These are phyloP conservation scores for Thinopyrum elongatum DNA, from an alignment of 176 grass and related monocot species.

Conservation along the genomic window DNA sequence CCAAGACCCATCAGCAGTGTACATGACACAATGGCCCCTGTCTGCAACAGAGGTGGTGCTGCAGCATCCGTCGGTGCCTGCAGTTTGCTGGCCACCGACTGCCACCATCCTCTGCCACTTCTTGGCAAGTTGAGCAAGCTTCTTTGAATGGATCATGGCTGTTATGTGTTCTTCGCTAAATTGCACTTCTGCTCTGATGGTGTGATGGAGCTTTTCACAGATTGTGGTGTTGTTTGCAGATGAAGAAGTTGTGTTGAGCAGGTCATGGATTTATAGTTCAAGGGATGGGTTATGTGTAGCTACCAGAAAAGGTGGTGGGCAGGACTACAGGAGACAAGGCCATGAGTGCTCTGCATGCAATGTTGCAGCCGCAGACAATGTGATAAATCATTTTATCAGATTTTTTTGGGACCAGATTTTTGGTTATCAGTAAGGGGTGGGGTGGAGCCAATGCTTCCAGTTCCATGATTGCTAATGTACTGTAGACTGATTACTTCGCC, in stretches of 20 bases:
- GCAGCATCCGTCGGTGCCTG: background rate
- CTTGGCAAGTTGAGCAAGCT: constrained; percentile 35
- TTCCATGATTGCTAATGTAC: background rate
- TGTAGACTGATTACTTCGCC: background rate
- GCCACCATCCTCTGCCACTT: constrained; percentile 51
- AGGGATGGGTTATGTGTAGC: background rate
- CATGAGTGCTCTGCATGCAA: constrained; percentile 33
- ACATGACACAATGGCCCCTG: constrained; percentile 59
- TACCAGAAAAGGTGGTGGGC: background rate
- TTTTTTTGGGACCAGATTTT: constrained; percentile 5
- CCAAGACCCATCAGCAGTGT: constrained; percentile 36
- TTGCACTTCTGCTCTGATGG: background rate
- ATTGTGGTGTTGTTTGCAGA: background rate
- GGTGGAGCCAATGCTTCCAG: background rate
- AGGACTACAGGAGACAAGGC: constrained; percentile 15
- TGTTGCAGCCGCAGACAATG: background rate
- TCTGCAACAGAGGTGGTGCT: constrained; percentile 11
- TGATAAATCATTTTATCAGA: constrained; percentile 4
- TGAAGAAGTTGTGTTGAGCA: constrained; percentile 7
- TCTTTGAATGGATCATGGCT: constrained; percentile 43
- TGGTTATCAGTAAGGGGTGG: background rate
- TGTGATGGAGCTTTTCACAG: background rate
- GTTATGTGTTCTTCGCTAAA: background rate
- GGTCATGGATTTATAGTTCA: constrained; percentile 30
- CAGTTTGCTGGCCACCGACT: background rate